Conservation (phyloP, 176 grass and related monocot species). For the Dendrocalamus sinicus region DNA sequence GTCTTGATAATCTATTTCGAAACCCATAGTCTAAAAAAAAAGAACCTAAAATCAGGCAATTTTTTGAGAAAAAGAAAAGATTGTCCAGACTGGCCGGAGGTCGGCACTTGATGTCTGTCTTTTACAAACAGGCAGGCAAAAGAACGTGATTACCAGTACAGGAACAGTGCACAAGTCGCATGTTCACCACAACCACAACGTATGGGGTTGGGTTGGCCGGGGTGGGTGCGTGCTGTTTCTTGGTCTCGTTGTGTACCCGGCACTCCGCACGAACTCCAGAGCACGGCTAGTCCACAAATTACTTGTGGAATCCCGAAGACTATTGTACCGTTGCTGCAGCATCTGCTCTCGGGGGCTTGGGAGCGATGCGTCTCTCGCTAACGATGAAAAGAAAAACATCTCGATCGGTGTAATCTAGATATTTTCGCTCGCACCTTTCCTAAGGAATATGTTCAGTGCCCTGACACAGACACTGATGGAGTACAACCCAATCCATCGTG, state of each 20-base stretch:
- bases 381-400: not conserved
- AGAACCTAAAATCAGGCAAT: too few relatives aligned
- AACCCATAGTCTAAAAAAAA: too few relatives aligned
- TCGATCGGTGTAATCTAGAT: not conserved
- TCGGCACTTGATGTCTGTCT: not conserved
- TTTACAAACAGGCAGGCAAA: constrained; percentile 22
- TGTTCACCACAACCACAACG: not conserved
- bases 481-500: constrained; percentile 47
- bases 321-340: not conserved
- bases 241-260: not conserved
- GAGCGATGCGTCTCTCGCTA: not conserved
- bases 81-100: constrained; percentile 4
- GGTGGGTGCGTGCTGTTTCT: constrained; percentile 1
- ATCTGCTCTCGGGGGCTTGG: not conserved
- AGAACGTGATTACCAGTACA: constrained; percentile 32
- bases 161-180: not conserved
- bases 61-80: too few relatives aligned
- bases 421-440: not conserved
- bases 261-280: not conserved
- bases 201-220: not conserved
- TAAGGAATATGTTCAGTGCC: constrained; percentile 34
- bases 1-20: too few relatives aligned
- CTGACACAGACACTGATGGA: constrained; percentile 46
- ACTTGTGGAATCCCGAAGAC: constrained; percentile 15
- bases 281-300: not conserved